Conservation (phyloP, 2,329 filamentous ascomycete species). For the Xylariales sp. region DNA sequence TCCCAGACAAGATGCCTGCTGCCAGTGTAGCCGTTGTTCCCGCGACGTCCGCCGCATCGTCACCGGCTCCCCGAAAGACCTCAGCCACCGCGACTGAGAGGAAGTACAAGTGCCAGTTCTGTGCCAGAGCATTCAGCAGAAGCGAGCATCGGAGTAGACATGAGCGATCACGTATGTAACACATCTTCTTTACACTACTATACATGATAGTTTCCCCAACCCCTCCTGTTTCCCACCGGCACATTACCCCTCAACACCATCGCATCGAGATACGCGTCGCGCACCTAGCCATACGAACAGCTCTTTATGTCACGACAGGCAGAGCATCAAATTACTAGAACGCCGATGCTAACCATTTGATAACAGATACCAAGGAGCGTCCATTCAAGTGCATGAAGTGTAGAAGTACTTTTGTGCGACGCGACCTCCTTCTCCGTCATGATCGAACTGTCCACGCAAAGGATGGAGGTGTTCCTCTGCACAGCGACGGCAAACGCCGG, state of each 20-base stretch:
- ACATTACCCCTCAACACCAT: conserved; percentile 11
- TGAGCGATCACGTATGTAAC: conserved; percentile 90
- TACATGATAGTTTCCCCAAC: conserved; percentile 9
- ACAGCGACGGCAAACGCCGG: conserved; percentile 89
- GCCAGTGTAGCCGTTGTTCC: conserved; percentile 62
- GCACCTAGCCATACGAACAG: too few species aligned
- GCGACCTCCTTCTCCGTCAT: conserved; percentile 92
- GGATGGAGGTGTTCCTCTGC: conserved; percentile 88
- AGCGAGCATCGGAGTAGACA: conserved; percentile 96
- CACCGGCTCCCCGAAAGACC: conserved; percentile 70
- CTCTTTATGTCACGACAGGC: too few species aligned
- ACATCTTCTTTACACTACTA: conserved; percentile 12
- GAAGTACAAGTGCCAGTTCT: conserved; percentile 99
- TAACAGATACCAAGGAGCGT: conserved; percentile 92
- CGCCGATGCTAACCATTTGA: too few species aligned
- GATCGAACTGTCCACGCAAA: conserved; percentile 98
- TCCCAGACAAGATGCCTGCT: conserved; percentile 69
- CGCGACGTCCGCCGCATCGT: conserved; percentile 57
- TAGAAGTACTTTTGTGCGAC: conserved; percentile 94
- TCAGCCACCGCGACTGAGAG: conserved; percentile 73
- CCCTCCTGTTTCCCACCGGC: conserved; percentile 18
- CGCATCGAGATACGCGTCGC: conserved; percentile 3
- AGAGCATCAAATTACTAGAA: too few species aligned
- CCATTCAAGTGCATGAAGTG: conserved; percentile 99
- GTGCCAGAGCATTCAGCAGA: conserved; percentile 92